These are phyloP conservation scores for Syzygium malaccense DNA, from an alignment of 441 rosid genomes.

Conservation along the genomic window DNA sequence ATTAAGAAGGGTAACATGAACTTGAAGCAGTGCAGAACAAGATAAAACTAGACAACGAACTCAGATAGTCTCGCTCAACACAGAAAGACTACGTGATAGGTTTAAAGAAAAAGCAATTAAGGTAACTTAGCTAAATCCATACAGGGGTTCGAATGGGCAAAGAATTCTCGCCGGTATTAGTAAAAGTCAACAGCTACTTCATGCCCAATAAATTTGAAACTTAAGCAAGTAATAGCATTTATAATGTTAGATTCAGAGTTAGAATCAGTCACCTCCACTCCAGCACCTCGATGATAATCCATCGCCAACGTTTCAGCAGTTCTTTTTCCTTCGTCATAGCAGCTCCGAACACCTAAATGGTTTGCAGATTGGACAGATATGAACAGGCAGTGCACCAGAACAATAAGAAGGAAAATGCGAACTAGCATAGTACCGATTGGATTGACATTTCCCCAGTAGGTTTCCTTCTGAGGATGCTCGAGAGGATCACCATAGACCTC, in stretches of 20 bases:
- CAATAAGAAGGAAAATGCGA: neutral
- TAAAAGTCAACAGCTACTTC: neutral
- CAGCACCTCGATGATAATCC: conserved; percentile 96
- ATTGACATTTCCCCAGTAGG: conserved; percentile 66
- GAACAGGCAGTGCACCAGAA: neutral
- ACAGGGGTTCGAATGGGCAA: neutral
- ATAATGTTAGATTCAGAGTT: neutral
- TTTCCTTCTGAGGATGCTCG: conserved; percentile 97
- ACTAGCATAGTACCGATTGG: conserved; percentile 57
- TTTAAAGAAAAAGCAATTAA: neutral
- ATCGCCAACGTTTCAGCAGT: conserved; percentile 85
- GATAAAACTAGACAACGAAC: neutral
- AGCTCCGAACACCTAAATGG: conserved; percentile 77
- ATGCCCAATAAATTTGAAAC: neutral
- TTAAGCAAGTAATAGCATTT: neutral
- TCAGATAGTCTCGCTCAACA: neutral
- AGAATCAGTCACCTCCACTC: conserved; percentile 58
- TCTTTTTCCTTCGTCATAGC: conserved; percentile 96
- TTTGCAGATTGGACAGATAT: neutral
- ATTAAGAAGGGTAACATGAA: neutral
- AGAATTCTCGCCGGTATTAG: neutral
- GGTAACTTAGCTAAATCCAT: neutral
- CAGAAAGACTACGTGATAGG: neutral
- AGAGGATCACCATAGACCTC: conserved; percentile 99
- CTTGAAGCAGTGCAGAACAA: neutral